phyloP scores from a whole-genome alignment of 2,329 filamentous ascomycete genomes.

The Venturia oleaginea region DNA sequence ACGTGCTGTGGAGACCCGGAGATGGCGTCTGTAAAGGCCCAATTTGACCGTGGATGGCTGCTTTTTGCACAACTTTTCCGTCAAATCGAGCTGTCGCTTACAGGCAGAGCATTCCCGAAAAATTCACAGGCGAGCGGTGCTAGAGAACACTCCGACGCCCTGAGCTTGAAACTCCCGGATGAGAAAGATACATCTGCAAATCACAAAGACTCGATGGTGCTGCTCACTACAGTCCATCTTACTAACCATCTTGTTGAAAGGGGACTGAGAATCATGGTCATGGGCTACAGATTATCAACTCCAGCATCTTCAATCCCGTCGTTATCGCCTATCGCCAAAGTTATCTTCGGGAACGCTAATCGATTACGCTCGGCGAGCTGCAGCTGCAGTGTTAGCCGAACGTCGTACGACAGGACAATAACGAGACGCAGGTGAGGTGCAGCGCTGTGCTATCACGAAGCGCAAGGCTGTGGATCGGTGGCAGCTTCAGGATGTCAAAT shows the following conservation, averaged over 20 bases:
- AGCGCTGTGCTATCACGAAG: background rate
- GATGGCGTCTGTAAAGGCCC: background rate
- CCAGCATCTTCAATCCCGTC: background rate
- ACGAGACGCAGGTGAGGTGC: background rate
- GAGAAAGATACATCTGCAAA: background rate
- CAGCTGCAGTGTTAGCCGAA: background rate
- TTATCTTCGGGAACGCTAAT: background rate
- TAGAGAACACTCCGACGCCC: too few species aligned
- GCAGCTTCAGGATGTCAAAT: background rate
- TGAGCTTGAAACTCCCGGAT: too few species aligned
- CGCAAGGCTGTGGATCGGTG: background rate
- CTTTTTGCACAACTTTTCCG: background rate
- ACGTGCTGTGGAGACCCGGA: background rate
- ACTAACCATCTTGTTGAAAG: too few species aligned
- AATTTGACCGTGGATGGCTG: background rate
- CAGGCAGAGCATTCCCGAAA: too few species aligned
- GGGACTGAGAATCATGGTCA: too few species aligned
- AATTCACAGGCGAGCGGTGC: too few species aligned
- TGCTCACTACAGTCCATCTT: background rate
- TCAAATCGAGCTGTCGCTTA: background rate
- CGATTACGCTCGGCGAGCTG: constrained; percentile 4
- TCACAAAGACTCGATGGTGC: background rate
- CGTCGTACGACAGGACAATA: background rate
- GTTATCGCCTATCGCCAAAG: background rate
- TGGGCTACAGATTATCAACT: too few species aligned